These are phyloP conservation scores for Coniochaeta sp. DNA, from an alignment of 2,329 filamentous ascomycete genomes.

Conservation along the genomic window DNA sequence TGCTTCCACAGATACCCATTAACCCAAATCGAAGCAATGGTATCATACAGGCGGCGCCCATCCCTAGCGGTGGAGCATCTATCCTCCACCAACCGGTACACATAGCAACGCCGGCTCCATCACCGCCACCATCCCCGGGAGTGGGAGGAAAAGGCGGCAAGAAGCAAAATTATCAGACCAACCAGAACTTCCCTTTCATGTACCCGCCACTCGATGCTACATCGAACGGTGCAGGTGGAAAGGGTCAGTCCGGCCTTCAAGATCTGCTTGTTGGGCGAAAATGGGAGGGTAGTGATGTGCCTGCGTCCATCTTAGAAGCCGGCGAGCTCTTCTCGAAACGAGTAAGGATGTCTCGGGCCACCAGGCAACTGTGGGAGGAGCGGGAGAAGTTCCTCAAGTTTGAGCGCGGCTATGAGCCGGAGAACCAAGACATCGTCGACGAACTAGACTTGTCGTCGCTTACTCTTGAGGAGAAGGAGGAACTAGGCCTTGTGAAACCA, in stretches of 20 bases:
- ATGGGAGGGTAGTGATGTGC: conserved; percentile 93
- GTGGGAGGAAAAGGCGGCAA: conserved; percentile 89
- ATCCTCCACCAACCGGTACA: conserved; percentile 95
- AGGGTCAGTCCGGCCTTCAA: conserved; percentile 74
- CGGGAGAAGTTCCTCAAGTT: conserved; percentile 86
- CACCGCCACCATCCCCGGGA: conserved; percentile 82
- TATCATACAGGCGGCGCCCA: conserved; percentile 50
- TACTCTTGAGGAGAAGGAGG: conserved; percentile 35
- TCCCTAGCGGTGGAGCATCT: conserved; percentile 57
- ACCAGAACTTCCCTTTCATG: conserved; percentile 96
- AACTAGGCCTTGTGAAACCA: conserved; percentile 37
- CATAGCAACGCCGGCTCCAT: conserved; percentile 96
- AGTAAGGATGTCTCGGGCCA: conserved; percentile 85
- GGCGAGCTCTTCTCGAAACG: conserved; percentile 85
- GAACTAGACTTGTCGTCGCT: conserved; percentile 28
- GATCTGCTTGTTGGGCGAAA: conserved; percentile 72
- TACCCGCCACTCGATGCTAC: conserved; percentile 87
- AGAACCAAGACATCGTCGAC: conserved; percentile 31
- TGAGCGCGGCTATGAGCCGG: conserved; percentile 77
- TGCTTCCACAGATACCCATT: conserved; percentile 77
- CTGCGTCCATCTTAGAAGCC: conserved; percentile 89
- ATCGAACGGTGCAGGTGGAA: conserved; percentile 86
- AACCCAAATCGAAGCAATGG: conserved; percentile 60
- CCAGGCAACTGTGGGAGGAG: conserved; percentile 91
- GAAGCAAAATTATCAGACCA: conserved; percentile 99